phyloP scores from a whole-genome alignment of 2,329 filamentous ascomycete genomes.

The Coniochaeta sp. region DNA sequence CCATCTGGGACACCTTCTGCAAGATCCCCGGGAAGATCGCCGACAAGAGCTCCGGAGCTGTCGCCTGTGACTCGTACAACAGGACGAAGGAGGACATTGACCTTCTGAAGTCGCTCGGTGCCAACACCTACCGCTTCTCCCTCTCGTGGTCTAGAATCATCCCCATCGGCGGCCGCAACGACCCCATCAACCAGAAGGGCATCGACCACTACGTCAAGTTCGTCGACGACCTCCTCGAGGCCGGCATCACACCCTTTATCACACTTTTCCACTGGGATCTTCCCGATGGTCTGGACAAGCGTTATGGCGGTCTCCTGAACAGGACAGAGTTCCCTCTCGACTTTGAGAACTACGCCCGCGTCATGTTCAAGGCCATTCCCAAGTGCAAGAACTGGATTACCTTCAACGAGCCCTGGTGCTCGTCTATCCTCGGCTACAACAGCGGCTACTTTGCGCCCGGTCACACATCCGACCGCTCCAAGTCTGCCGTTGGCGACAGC shows the following conservation, averaged over 20 bases:
- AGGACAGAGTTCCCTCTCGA: slow-evolving; percentile 77
- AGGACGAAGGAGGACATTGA: slow-evolving; percentile 69
- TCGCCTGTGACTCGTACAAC: slow-evolving; percentile 85
- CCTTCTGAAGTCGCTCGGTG: slow-evolving; percentile 66
- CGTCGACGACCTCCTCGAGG: slow-evolving; percentile 68
- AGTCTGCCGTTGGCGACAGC: slow-evolving; percentile 65
- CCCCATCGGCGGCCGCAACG: slow-evolving; percentile 74
- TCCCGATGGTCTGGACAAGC: slow-evolving; percentile 68
- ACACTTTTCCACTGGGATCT: slow-evolving; percentile 89
- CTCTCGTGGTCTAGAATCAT: slow-evolving; percentile 81
- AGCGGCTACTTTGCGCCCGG: slow-evolving; percentile 75
- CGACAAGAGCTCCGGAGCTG: slow-evolving; percentile 64
- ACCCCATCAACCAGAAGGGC: slow-evolving; percentile 73
- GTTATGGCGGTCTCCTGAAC: slow-evolving; percentile 76
- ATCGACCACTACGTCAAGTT: slow-evolving; percentile 73
- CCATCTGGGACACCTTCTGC: slow-evolving; percentile 90
- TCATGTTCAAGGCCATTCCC: slow-evolving; percentile 66
- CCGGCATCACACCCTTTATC: slow-evolving; percentile 72
- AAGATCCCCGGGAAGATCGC: slow-evolving; percentile 75
- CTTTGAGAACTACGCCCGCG: slow-evolving; percentile 70
- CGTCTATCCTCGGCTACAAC: slow-evolving; percentile 71
- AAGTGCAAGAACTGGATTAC: slow-evolving; percentile 86
- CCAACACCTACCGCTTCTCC: slow-evolving; percentile 76
- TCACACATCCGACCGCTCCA: slow-evolving; percentile 67
- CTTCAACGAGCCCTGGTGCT: slow-evolving; percentile 88